Evolutionary conservation across 257 asterid genomes (phyloP), one percentile per base, ranked within the genome.

Genomic region (Eucommia ulmoides): DNA sequence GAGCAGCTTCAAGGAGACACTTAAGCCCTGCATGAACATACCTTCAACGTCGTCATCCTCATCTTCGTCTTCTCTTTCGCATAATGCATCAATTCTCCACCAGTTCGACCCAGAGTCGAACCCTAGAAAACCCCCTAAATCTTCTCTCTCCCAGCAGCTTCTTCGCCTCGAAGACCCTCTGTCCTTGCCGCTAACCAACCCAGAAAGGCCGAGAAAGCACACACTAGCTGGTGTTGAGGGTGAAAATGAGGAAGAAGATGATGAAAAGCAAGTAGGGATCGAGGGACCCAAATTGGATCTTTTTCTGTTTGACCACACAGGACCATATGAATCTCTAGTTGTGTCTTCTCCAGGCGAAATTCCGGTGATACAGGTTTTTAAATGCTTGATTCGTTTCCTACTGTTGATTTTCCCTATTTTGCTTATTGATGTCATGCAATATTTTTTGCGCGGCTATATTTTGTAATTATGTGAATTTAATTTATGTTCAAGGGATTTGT

Each of bases 51-150:
- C 69, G 9, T 33, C 79, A 6, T 58, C 60, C 1, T 56, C 69
- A 10, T 46, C 58, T 2, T 38, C 64, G 1, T 58, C 66, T 1
- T 51, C 68, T 63, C 55, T 53, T 8, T 67, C 79, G 0, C 77
- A 52, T 20, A 1, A 35, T 53, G 20, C 63, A n/a, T 58, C 69
- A 51, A 53, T 33, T 63, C 51, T 66, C 59, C 22, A 59, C 46
- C 59, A 42, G 20, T 65, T 64, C n/a, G 82, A 76, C 22, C 52
- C 81, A 35, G 52, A 76, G 29, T 42, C 62, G 50, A 56, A 49
- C 59, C 41, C 79, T 17, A 76, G 94, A 61, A 82, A 76, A 51
- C 98, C 97, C 59, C 96, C 94, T 3, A 88, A 88, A 74, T 72
- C 97, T 53, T 79, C 95, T 10, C 63, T 88, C 8, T 75, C 82